phyloP scores from a whole-genome alignment of 1,284 basidiomycete genomes.

The Ustilago crameri region DNA sequence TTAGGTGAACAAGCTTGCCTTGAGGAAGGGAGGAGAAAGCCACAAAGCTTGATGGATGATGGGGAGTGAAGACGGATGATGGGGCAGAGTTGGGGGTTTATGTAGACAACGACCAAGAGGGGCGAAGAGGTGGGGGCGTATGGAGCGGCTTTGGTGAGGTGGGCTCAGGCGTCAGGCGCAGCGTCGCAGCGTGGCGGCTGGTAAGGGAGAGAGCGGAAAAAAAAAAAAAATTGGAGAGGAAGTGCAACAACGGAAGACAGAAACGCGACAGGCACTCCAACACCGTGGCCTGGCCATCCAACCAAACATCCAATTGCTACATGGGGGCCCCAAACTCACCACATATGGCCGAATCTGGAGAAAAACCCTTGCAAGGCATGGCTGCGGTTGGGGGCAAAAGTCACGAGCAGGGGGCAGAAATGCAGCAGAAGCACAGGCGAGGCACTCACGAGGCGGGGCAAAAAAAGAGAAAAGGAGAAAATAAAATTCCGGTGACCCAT shows the following conservation, averaged over 20 bases:
- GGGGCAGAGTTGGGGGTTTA: slow-evolving; percentile 27
- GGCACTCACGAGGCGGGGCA: too few relatives aligned
- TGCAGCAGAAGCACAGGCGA: too few relatives aligned
- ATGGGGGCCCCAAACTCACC: slow-evolving; percentile 27
- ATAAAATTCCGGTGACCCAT: slow-evolving; percentile 4
- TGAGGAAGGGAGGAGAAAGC: slow-evolving; percentile 10
- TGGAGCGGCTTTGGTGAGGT: slow-evolving; percentile 2
- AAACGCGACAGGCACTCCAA: neutral
- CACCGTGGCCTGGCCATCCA: neutral
- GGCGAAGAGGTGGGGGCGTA: neutral
- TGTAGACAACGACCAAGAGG: slow-evolving; percentile 23
- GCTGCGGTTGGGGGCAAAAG: too few relatives aligned
- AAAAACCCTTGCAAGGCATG: neutral
- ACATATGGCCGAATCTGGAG: slow-evolving; percentile 6
- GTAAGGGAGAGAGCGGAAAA: neutral
- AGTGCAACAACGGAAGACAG: slow-evolving; percentile 2
- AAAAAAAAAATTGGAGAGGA: neutral
- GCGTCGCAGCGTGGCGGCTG: neutral
- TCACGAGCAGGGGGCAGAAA: too few relatives aligned
- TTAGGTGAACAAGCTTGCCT: slow-evolving; percentile 21
- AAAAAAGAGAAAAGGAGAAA: too few relatives aligned
- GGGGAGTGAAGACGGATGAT: slow-evolving; percentile 1
- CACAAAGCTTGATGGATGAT: slow-evolving; percentile 37
- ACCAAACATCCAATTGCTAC: slow-evolving; percentile 34
- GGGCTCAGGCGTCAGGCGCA: neutral